Evolutionary conservation across 208 protist species (phyloP).

Genomic region (Crithidia brevicula): DNA sequence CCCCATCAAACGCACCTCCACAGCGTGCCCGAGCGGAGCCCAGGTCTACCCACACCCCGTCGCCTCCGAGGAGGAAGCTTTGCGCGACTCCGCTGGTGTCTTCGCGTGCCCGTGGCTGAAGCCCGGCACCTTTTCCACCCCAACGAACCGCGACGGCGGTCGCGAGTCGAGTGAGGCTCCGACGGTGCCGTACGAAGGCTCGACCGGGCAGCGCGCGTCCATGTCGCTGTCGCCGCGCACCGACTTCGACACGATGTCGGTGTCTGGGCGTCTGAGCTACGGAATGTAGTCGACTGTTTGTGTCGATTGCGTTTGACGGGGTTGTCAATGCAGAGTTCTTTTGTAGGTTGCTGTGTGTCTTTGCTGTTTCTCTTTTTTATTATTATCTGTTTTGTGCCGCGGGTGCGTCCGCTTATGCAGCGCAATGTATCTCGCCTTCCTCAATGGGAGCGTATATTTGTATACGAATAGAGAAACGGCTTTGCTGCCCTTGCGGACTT

Average conservation of each 20-base stretch:
- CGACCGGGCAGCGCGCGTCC: conserved; percentile 27
- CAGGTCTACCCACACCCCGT: conserved; percentile 14
- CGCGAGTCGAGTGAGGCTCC: conserved; percentile 36
- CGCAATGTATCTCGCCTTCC: too few relatives aligned
- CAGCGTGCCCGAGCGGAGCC: conserved; percentile 26
- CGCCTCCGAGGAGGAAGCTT: conserved; percentile 13
- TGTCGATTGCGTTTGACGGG: neutral
- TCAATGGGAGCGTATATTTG: too few relatives aligned
- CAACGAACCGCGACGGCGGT: conserved; percentile 31
- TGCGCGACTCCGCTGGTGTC: neutral
- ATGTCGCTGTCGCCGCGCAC: conserved; percentile 32
- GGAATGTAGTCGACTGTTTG: conserved; percentile 1
- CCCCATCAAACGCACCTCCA: conserved; percentile 35
- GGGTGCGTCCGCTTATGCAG: too few relatives aligned
- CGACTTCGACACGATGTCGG: conserved; percentile 25
- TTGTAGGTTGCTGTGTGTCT: too few relatives aligned
- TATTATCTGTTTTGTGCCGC: neutral
- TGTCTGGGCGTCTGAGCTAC: conserved; percentile 28
- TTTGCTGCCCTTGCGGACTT: neutral
- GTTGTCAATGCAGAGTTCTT: too few relatives aligned
- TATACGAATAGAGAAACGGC: too few relatives aligned
- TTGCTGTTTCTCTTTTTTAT: neutral
- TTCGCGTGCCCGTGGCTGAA: conserved; percentile 30
- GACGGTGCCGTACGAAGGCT: conserved; percentile 37
- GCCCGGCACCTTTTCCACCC: conserved; percentile 25